Base-by-base conservation (phyloP, 306 rosid genomes). In the Cicer arietinum region DNA sequence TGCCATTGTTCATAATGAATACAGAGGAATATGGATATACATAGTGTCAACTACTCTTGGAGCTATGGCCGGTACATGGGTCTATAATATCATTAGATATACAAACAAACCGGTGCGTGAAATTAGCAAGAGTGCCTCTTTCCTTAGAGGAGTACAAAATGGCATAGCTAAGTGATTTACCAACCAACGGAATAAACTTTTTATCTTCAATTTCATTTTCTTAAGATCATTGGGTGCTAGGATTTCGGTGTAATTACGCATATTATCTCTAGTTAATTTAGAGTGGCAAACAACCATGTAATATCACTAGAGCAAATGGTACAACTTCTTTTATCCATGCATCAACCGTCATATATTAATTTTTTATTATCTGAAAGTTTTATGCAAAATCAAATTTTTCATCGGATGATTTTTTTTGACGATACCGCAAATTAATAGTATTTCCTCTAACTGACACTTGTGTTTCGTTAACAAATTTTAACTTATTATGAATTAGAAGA, bases 31-130 rank as follows among this genome's bases (percentile, higher is more conserved):
- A 7, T 90, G 97, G 96, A 65, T 90, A 7, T 92, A 87, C 67
- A 1, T 92, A 0, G 30, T 77, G 0, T 67, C 86, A 17, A 88
- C 97, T 0, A 70, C 10, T 12, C 67, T 82, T 0, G 97, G 94
- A 0, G 97, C 97, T 1, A 37, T 80, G 5, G 37, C 84, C 0
- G 98, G 98, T 37, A 91, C 90, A 7, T 84, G 79, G 90, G 80
- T 79, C 1, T 92, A 92, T 59, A 87, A 87, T 62, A 22, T 80
- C 8, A 76, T 90, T n/a, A 80, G 96, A 4, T 82, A 78, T 76
- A 87, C 92, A 0, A 82, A 90, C 66, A 92, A 92, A 79, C 89
- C 96, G 1, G 67, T 88, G 54, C 80, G 86, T 0, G 94, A 84
- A 79, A 77, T 92, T 76, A 92, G 89, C 10, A 78, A 80, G 68